phyloP scores from a whole-genome alignment of 805 yeast species.

The Barnettozyma wickerhamii region DNA sequence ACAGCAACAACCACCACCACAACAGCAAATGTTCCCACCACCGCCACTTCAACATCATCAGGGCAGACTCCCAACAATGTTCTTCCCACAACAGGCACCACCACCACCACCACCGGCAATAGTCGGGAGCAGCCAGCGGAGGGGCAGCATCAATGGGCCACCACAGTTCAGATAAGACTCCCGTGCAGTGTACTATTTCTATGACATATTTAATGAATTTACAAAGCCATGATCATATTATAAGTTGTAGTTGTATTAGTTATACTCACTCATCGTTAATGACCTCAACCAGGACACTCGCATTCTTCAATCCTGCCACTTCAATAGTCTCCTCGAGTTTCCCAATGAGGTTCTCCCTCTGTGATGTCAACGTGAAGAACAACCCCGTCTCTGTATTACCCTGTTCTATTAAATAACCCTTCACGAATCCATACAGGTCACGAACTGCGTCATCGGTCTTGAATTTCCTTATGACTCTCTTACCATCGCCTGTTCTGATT shows the following conservation, averaged over 20 bases:
- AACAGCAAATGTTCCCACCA: background rate
- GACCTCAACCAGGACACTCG: slow-evolving; percentile 41
- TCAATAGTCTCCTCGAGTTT: slow-evolving; percentile 54
- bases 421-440: slow-evolving; percentile 60
- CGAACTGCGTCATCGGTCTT: slow-evolving; percentile 52
- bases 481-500: slow-evolving; percentile 85
- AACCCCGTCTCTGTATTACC: slow-evolving; percentile 29
- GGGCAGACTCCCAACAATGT: background rate
- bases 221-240: background rate
- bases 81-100: too few species aligned
- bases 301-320: slow-evolving; percentile 77
- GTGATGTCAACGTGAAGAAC: slow-evolving; percentile 40
- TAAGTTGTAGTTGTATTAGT: background rate
- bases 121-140: background rate
- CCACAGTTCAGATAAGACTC: background rate
- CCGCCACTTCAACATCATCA: background rate
- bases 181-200: background rate
- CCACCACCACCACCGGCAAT: background rate
- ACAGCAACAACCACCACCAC: background rate
- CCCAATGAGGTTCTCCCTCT: slow-evolving; percentile 50
- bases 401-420: slow-evolving; percentile 44
- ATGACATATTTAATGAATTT: background rate
- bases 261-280: slow-evolving; percentile 8
- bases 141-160: background rate
- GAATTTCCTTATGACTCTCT: slow-evolving; percentile 71